A percentile compares a stretch with the other conserved stretches of the same genome.
These are phyloP conservation scores for Apiotrichum laibachii DNA, from an alignment of 1,284 basidiomycete species.

Conservation along the genomic window DNA sequence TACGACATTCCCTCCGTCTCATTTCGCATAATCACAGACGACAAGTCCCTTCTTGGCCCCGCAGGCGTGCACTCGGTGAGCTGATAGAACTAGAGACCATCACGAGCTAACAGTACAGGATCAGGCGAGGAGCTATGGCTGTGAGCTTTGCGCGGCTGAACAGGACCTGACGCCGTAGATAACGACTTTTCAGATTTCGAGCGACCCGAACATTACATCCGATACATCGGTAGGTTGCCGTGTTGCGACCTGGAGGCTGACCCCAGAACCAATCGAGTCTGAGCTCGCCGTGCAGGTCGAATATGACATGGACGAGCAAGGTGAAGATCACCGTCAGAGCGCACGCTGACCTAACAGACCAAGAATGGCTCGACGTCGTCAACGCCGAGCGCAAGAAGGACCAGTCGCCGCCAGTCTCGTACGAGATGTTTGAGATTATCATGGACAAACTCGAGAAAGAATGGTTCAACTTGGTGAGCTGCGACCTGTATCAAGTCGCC, in stretches of 20 bases:
- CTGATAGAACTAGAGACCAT: background rate
- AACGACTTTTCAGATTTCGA: slow-evolving; percentile 75
- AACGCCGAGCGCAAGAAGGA: slow-evolving; percentile 80
- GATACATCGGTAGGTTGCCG: slow-evolving; percentile 67
- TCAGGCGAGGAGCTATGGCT: slow-evolving; percentile 45
- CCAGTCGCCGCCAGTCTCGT: slow-evolving; percentile 68
- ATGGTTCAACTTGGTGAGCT: slow-evolving; percentile 87
- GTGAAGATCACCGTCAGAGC: slow-evolving; percentile 50
- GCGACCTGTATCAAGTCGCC: no score
- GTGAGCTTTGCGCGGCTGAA: slow-evolving; percentile 17
- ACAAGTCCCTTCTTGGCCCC: slow-evolving; percentile 33
- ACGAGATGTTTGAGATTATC: slow-evolving; percentile 90
- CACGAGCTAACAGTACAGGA: slow-evolving; percentile 29
- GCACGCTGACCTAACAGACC: slow-evolving; percentile 59
- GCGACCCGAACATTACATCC: slow-evolving; percentile 80
- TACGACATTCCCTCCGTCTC: slow-evolving; percentile 47
- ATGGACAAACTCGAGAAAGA: slow-evolving; percentile 99
- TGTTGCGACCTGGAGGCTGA: background rate
- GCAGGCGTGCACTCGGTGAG: slow-evolving; percentile 46
- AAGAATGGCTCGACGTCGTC: slow-evolving; percentile 87
- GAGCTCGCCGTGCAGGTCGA: slow-evolving; percentile 92
- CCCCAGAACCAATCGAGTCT: slow-evolving; percentile 80
- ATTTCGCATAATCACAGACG: slow-evolving; percentile 45
- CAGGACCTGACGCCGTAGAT: slow-evolving; percentile 53
- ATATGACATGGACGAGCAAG: slow-evolving; percentile 99